These are phyloP conservation scores for Pichia nakasei DNA, from an alignment of 805 yeast species.

Conservation along the genomic window DNA sequence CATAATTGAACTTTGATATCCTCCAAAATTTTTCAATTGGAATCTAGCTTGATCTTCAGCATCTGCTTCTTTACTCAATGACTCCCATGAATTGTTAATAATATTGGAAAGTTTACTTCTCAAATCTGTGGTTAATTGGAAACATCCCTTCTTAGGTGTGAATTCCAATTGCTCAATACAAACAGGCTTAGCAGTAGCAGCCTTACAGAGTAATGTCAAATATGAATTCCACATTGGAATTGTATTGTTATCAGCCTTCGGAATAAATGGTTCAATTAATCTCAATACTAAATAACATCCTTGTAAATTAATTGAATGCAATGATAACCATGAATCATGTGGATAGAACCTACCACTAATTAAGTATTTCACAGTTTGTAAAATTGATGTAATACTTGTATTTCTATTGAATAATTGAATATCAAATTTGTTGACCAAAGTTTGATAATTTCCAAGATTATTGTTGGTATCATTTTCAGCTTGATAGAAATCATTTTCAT, in stretches of 20 bases:
- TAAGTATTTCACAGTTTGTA: conserved; percentile 31
- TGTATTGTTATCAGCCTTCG: conserved; percentile 36
- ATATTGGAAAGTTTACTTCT: conserved; percentile 50
- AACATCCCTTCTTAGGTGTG: conserved; percentile 65
- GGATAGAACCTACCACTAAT: conserved; percentile 52
- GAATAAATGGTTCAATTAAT: conserved; percentile 38
- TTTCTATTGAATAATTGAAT: conserved; percentile 2
- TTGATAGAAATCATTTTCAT: conserved; percentile 1
- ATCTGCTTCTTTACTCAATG: conserved; percentile 54
- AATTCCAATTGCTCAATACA: conserved; percentile 62
- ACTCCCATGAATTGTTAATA: conserved; percentile 61
- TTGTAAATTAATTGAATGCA: conserved; percentile 43
- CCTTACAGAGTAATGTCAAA: conserved; percentile 44
- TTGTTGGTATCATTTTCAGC: neutral
- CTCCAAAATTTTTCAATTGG: conserved; percentile 54
- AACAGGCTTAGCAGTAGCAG: conserved; percentile 60
- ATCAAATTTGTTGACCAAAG: conserved; percentile 6
- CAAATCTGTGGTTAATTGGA: conserved; percentile 52
- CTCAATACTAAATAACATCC: conserved; percentile 3
- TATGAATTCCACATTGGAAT: conserved; percentile 54
- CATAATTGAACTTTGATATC: conserved; percentile 60
- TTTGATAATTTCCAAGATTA: neutral
- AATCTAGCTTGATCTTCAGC: conserved; percentile 48
- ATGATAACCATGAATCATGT: conserved; percentile 62
- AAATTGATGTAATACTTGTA: conserved; percentile 23